Conservation (phyloP, 805 yeast genomes). For the Pichia nakasei region DNA sequence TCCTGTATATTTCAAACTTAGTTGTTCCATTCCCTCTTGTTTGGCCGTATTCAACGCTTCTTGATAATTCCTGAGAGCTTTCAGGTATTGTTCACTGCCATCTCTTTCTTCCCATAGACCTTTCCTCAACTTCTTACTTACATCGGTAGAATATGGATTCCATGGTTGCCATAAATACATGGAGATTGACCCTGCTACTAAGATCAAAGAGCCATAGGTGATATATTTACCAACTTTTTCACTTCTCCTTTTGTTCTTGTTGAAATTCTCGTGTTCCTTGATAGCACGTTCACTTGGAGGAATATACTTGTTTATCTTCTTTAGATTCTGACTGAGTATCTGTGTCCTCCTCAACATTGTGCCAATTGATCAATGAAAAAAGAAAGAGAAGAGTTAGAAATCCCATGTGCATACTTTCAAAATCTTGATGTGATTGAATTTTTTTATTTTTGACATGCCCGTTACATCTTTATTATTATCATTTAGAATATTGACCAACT, state of each 20-base stretch:
- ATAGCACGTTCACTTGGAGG: slow-evolving; percentile 10
- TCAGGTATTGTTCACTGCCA: slow-evolving; percentile 49
- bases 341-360: not conserved
- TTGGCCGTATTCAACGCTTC: slow-evolving; percentile 64
- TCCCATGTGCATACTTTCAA: too few relatives aligned
- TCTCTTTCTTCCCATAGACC: slow-evolving; percentile 82
- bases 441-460: too few relatives aligned
- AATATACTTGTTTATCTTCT: slow-evolving; percentile 4
- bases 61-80: slow-evolving; percentile 65
- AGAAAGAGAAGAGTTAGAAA: too few relatives aligned
- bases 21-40: slow-evolving; percentile 41
- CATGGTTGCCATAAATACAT: slow-evolving; percentile 28
- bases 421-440: too few relatives aligned
- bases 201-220: slow-evolving; percentile 11
- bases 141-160: slow-evolving; percentile 31
- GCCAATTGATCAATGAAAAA: not conserved
- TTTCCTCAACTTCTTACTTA: slow-evolving; percentile 61
- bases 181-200: slow-evolving; percentile 14
- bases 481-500: too few relatives aligned
- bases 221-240: slow-evolving; percentile 12
- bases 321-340: not conserved
- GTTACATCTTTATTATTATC: too few relatives aligned
- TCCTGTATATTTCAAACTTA: slow-evolving; percentile 82
- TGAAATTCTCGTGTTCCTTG: slow-evolving; percentile 5
- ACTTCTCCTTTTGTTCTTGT: slow-evolving; percentile 8